A percentile compares a stretch with the other conserved stretches of the same genome.
phyloP scores from a whole-genome alignment of 129 eudicot genomes.

The Saussurea involucrata region DNA sequence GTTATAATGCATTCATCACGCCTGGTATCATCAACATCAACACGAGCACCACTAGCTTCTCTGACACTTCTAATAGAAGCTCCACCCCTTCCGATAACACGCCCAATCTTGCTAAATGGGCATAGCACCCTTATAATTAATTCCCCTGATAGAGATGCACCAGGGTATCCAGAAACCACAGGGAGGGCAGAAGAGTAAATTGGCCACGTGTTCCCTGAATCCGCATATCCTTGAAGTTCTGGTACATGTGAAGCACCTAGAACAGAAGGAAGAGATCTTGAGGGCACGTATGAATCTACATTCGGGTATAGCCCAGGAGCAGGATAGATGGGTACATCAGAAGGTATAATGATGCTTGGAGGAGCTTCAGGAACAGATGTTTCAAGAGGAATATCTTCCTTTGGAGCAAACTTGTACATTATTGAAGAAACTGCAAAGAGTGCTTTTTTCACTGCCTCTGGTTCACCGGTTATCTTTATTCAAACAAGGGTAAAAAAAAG shows the following conservation, averaged over 20 bases:
- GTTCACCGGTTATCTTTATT: constrained; percentile 75
- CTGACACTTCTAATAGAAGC: constrained; percentile 76
- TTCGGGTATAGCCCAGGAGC: constrained; percentile 62
- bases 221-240: constrained; percentile 71
- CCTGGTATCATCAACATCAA: constrained; percentile 82
- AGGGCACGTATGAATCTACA: constrained; percentile 56
- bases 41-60: constrained; percentile 87
- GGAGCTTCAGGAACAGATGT: constrained; percentile 64
- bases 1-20: constrained; percentile 66
- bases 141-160: constrained; percentile 65
- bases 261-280: constrained; percentile 61
- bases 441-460: constrained; percentile 78
- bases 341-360: constrained; percentile 84
- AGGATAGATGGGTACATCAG: constrained; percentile 80
- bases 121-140: constrained; percentile 65
- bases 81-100: constrained; percentile 94
- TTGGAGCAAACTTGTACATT: constrained; percentile 87
- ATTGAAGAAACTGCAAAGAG: constrained; percentile 83
- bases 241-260: constrained; percentile 56
- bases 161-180: constrained; percentile 71
- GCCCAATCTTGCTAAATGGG: constrained; percentile 74
- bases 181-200: constrained; percentile 70
- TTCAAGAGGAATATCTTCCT: constrained; percentile 76
- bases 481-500: neutral
- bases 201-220: constrained; percentile 72